phyloP scores from a whole-genome alignment of 176 grass and related monocot genomes.

The Puccinellia tenuiflora region DNA sequence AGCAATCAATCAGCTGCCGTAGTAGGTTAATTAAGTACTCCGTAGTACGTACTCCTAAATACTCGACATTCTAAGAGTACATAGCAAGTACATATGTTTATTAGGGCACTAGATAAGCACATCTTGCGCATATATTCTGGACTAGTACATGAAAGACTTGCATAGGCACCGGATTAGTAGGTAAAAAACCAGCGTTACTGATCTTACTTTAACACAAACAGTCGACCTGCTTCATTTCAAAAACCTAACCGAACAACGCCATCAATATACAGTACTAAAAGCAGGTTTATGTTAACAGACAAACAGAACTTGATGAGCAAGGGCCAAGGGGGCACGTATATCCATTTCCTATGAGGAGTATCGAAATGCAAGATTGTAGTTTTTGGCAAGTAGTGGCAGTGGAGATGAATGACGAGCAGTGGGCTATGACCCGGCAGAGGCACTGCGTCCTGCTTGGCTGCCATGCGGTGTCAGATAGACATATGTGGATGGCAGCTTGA shows the following conservation, averaged over 20 bases:
- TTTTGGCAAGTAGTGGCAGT: constrained; percentile 1
- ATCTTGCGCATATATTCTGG: not conserved
- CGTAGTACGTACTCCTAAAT: not conserved
- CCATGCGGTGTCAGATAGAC: not conserved
- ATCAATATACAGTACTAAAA: not conserved
- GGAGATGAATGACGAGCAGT: not conserved
- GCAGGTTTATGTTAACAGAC: not conserved
- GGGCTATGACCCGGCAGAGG: not conserved
- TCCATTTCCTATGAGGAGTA: not conserved
- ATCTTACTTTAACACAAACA: not conserved
- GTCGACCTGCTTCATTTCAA: not conserved
- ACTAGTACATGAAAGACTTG: not conserved
- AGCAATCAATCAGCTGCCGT: constrained; percentile 19
- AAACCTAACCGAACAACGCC: not conserved
- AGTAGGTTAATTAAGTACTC: constrained; percentile 23
- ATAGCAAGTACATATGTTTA: not conserved
- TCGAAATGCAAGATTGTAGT: not conserved
- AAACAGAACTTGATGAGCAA: not conserved
- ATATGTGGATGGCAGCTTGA: constrained; percentile 15
- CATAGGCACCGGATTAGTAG: constrained; percentile 14
- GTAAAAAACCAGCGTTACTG: not conserved
- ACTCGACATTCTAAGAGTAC: not conserved
- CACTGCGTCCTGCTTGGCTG: not conserved
- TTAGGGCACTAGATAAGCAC: not conserved
- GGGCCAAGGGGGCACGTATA: not conserved